These are phyloP conservation scores for Isabelozyma rhagii DNA, from an alignment of 805 yeast species.

Conservation along the genomic window DNA sequence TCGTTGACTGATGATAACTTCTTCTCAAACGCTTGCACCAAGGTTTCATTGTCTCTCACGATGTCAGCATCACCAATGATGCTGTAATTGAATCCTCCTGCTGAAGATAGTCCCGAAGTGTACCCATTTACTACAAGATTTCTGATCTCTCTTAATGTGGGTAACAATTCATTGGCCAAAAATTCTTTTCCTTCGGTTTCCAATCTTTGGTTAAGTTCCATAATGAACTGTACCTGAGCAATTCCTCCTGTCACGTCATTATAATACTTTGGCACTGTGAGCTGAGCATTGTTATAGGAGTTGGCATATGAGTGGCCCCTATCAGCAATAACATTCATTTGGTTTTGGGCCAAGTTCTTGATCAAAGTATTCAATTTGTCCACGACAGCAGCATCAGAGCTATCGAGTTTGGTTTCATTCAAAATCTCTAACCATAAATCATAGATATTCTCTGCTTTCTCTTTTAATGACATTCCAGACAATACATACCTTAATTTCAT, in stretches of 20 bases:
- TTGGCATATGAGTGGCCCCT: conserved; percentile 85
- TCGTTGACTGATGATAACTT: conserved; percentile 2
- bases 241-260: conserved; percentile 71
- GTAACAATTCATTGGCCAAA: conserved; percentile 51
- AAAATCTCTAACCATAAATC: conserved; percentile 70
- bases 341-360: conserved; percentile 71
- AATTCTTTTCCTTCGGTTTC: conserved; percentile 36
- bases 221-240: conserved; percentile 68
- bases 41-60: conserved; percentile 31
- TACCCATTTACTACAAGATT: conserved; percentile 37
- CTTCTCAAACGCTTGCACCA: conserved; percentile 31
- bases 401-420: conserved; percentile 62
- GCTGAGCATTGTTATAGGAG: conserved; percentile 58
- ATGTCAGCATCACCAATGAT: conserved; percentile 56
- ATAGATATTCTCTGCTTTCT: conserved; percentile 58
- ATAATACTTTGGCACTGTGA: conserved; percentile 59
- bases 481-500: conserved; percentile 55
- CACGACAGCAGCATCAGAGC: conserved; percentile 35
- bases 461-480: conserved; percentile 67
- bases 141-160: conserved; percentile 55
- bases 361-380: conserved; percentile 73
- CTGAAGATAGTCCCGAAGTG: conserved; percentile 3
- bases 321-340: conserved; percentile 76
- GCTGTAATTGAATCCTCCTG: conserved; percentile 42
- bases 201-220: conserved; percentile 51